Evolutionary conservation across 2,329 filamentous ascomycete species (phyloP).

Genomic region (Fusarium robinianum): DNA sequence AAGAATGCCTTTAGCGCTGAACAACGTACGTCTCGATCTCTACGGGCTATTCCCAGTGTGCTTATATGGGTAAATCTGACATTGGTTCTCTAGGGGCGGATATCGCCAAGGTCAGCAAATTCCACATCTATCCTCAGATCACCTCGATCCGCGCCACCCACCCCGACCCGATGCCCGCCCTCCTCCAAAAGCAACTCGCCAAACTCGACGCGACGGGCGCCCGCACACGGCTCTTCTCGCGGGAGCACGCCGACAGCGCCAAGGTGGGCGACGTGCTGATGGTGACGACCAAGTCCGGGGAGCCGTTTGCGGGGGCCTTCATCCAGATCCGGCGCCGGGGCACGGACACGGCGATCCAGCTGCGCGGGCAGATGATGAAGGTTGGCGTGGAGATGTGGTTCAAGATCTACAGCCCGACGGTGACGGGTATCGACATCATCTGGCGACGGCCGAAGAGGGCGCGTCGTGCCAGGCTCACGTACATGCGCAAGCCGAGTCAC

Average conservation of each 20-base stretch:
- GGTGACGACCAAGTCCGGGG: constrained; percentile 77
- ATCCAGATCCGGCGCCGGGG: constrained; percentile 86
- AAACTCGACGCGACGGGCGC: constrained; percentile 83
- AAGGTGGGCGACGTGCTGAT: constrained; percentile 89
- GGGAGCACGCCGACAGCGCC: constrained; percentile 75
- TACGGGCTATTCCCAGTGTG: not conserved
- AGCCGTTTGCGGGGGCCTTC: constrained; percentile 88
- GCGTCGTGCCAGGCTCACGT: constrained; percentile 84
- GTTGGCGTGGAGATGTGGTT: constrained; percentile 96
- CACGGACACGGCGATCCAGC: constrained; percentile 83
- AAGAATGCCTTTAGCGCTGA: constrained; percentile 37
- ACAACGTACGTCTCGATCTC: constrained; percentile 41
- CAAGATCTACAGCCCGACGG: constrained; percentile 90
- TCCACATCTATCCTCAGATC: constrained; percentile 60
- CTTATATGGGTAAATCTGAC: constrained; percentile 18
- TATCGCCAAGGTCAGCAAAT: constrained; percentile 44
- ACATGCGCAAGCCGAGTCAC: constrained; percentile 86
- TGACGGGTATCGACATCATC: constrained; percentile 91
- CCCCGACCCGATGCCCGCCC: constrained; percentile 69
- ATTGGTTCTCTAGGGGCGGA: constrained; percentile 38
- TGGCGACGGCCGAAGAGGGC: constrained; percentile 84
- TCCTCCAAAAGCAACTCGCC: constrained; percentile 71
- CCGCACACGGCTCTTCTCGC: constrained; percentile 79
- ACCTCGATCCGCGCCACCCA: constrained; percentile 59
- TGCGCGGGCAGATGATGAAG: constrained; percentile 84